Evolutionary conservation across 108 stramenopile genomes (phyloP).

Genomic region (Nannochloropsis salina): DNA sequence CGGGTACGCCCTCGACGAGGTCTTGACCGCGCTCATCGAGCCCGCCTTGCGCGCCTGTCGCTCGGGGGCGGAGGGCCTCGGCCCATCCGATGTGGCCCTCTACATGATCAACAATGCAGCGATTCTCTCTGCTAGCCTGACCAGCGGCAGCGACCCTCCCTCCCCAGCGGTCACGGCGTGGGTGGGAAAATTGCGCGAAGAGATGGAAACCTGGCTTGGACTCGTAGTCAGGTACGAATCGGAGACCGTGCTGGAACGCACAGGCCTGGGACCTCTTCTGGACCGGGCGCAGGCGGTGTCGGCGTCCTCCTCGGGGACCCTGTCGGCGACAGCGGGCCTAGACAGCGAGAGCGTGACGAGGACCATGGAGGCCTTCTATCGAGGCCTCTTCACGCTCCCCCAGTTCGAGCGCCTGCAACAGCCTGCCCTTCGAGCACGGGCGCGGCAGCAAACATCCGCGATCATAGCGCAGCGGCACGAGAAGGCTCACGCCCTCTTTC

Average conservation of each 20-base stretch:
- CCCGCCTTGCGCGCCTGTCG: conserved; percentile 36
- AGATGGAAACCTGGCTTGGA: conserved; percentile 39
- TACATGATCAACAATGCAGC: conserved; percentile 49
- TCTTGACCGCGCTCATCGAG: conserved; percentile 35
- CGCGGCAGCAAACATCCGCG: conserved; percentile 25
- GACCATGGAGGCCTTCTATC: conserved; percentile 32
- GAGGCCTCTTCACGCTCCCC: conserved; percentile 34
- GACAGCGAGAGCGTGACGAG: conserved; percentile 26
- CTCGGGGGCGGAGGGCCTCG: conserved; percentile 34
- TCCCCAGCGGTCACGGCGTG: neutral
- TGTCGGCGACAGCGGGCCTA: conserved; percentile 27
- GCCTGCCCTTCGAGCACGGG: conserved; percentile 26
- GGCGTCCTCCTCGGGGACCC: neutral
- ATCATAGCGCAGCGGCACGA: conserved; percentile 39
- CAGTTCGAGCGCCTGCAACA: conserved; percentile 34
- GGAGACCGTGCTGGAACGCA: conserved; percentile 44
- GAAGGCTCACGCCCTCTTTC: conserved; percentile 18
- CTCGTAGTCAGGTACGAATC: conserved; percentile 34
- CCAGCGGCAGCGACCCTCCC: neutral
- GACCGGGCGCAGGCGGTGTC: conserved; percentile 19
- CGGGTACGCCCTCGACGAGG: conserved; percentile 32
- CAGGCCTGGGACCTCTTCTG: conserved; percentile 29
- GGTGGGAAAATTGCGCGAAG: conserved; percentile 23
- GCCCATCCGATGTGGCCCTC: conserved; percentile 37
- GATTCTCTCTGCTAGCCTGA: neutral